A percentile compares a stretch with the other conserved stretches of the same genome.
These are phyloP conservation scores for Tolypocladium endophyticum DNA, from an alignment of 2,329 filamentous ascomycete genomes.

Conservation along the genomic window DNA sequence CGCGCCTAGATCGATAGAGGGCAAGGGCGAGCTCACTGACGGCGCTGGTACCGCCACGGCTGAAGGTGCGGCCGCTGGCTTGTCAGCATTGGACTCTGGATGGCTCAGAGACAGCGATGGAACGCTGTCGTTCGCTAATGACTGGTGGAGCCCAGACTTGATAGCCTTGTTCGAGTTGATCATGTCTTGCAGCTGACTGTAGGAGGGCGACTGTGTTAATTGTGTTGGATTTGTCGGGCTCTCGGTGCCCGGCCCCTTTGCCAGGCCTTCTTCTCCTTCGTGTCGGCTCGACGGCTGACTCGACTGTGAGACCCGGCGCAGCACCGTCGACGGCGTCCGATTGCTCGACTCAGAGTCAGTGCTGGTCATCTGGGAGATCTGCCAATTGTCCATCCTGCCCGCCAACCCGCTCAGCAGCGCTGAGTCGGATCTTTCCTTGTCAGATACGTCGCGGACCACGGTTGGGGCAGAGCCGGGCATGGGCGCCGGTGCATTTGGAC, in stretches of 20 bases:
- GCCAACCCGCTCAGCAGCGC: slow-evolving; percentile 29
- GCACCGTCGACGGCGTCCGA: slow-evolving; percentile 23
- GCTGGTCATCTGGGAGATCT: slow-evolving; percentile 41
- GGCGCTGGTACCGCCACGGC: slow-evolving; percentile 14
- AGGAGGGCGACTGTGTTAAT: slow-evolving; percentile 34
- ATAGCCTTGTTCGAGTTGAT: slow-evolving; percentile 48
- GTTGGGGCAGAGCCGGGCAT: slow-evolving; percentile 10
- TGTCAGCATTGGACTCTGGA: slow-evolving; percentile 34
- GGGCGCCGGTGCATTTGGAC: slow-evolving; percentile 11
- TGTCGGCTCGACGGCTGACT: slow-evolving; percentile 39
- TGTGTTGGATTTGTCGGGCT: slow-evolving; percentile 53
- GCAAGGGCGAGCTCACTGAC: slow-evolving; percentile 15
- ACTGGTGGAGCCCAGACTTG: slow-evolving; percentile 44
- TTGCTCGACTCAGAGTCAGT: slow-evolving; percentile 30
- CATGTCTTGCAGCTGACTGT: slow-evolving; percentile 49
- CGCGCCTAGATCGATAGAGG: slow-evolving; percentile 21
- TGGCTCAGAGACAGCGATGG: slow-evolving; percentile 41
- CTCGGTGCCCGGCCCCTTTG: slow-evolving; percentile 32
- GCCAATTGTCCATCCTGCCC: slow-evolving; percentile 35
- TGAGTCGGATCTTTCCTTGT: slow-evolving; percentile 23
- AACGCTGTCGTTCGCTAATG: slow-evolving; percentile 47
- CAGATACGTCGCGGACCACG: slow-evolving; percentile 16
- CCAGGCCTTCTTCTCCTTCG: slow-evolving; percentile 28
- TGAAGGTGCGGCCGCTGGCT: slow-evolving; percentile 13
- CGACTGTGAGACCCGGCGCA: slow-evolving; percentile 35